Evolutionary conservation across 225 moss, liverwort and hornwort species (phyloP).

Genomic region (Physcomitrium patens): DNA sequence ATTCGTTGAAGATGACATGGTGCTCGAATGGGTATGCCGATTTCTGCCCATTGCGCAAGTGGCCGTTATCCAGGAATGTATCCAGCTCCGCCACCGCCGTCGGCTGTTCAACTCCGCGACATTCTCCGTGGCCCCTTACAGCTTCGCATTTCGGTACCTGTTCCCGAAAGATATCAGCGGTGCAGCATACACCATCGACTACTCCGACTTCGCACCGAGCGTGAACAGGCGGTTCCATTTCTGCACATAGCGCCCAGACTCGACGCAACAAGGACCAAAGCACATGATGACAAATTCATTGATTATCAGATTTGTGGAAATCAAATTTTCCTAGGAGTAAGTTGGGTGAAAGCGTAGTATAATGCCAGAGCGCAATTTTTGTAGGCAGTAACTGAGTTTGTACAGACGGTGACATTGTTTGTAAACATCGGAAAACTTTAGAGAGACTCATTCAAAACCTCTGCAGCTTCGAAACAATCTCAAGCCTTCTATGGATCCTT

Average conservation of each 20-base stretch:
- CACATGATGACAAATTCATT: no score
- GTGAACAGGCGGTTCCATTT: conserved; percentile 24
- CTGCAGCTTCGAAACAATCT: no score
- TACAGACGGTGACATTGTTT: conserved; percentile 32
- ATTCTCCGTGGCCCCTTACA: conserved; percentile 68
- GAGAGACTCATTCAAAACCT: no score
- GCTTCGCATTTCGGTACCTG: conserved; percentile 78
- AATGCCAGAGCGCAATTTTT: conserved; percentile 25
- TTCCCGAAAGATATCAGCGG: conserved; percentile 43
- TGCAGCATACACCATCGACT: not conserved
- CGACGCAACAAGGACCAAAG: no score
- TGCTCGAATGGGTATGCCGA: conserved; percentile 78
- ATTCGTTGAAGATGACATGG: conserved; percentile 59
- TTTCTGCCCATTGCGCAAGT: conserved; percentile 70
- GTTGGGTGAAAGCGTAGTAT: not conserved
- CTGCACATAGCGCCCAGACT: conserved; percentile 4
- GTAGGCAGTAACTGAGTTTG: conserved; percentile 36
- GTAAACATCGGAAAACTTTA: not conserved
- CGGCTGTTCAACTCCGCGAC: conserved; percentile 49
- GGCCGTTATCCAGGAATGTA: conserved; percentile 61
- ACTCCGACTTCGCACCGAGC: not conserved
- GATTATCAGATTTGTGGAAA: conserved; percentile 13
- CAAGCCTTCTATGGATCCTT: no score
- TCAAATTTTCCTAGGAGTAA: not conserved
- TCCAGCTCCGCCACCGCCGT: conserved; percentile 65